Conservation (phyloP, 1,284 basidiomycete genomes). For the Tilletiopsis washingtonensis region DNA sequence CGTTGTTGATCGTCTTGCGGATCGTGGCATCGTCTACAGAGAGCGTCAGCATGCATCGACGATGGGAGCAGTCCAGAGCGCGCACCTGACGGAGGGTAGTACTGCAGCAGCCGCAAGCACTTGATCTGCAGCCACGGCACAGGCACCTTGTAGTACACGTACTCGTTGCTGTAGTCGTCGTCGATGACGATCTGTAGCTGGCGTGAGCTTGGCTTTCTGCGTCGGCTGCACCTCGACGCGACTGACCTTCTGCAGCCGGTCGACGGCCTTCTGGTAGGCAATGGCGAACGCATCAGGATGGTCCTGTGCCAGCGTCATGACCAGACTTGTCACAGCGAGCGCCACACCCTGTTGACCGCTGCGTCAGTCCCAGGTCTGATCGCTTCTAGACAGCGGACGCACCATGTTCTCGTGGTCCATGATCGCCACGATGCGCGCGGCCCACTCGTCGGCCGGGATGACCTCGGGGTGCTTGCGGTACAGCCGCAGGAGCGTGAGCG, state of each 20-base stretch:
- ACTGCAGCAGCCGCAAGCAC: constrained; percentile 82
- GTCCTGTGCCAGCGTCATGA: constrained; percentile 92
- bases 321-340: constrained; percentile 80
- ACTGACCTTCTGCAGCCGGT: constrained; percentile 72
- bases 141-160: constrained; percentile 94
- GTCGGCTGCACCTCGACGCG: constrained; percentile 1
- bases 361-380: too few species aligned
- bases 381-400: too few species aligned
- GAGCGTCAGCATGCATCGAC: too few species aligned
- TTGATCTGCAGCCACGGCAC: constrained; percentile 98
- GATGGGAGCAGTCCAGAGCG: too few species aligned
- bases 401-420: constrained; percentile 91
- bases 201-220: too few species aligned
- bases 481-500: constrained; percentile 79
- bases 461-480: constrained; percentile 95
- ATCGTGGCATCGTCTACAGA: constrained; percentile 79
- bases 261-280: constrained; percentile 89
- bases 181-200: constrained; percentile 88
- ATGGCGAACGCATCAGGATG: constrained; percentile 79
- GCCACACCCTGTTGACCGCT: too few species aligned
- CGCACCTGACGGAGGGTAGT: constrained; percentile 78
- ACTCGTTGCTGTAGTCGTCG: constrained; percentile 75
- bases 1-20: constrained; percentile 67
- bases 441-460: constrained; percentile 90
- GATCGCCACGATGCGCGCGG: constrained; percentile 80